Base-by-base conservation (phyloP, 352 stramenopile genomes). In the Pythium plurisporium region DNA sequence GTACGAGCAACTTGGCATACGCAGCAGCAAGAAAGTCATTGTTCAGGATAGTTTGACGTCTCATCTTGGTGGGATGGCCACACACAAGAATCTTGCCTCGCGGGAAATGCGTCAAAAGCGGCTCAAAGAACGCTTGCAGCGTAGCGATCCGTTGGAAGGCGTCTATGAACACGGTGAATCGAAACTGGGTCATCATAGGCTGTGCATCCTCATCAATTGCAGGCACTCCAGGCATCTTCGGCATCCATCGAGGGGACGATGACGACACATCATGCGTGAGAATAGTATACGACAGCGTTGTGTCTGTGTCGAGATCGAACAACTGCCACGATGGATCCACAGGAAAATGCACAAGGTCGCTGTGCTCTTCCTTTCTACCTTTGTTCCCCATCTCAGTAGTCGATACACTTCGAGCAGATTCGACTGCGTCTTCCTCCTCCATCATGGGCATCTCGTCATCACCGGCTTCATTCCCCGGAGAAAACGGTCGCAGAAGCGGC, bases 101-200 rank as follows among this genome's bases (percentile, higher is more conserved):
- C 19, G 80, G 78, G 50, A 86, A 88, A 52, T 76, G 76, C 8
- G 71, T 62, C 8, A 90, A 54, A 12, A 88, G 52, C 7, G 75
- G 71, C 23, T 58, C 57, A 30, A 93, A 89, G 55, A 91, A 89
- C 8, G 44, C 29, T 19, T 76, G 67, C 2, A 91, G 52, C 9
- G 79, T 86, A 54, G 82, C 72, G 6, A 93, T 53, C 1, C 62
- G 62, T 55, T 93, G 82, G 25, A 91, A 89, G 25, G 53, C 64
- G 46, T 91, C 82, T 0, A 91, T 26, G 17, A 90, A 84, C 2
- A 91, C 72, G 0, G 77, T 91, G 26, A 91, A 70, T 19, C 73
- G 75, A 33, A 84, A 86, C 36, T 59, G 40, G 9, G 19, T 42
- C 60, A 54, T 60, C 30, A 27, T 37, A 10, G 46, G 38, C 19